Conservation (phyloP, 108 stramenopile species). For the Asterionellopsis glacialis region DNA sequence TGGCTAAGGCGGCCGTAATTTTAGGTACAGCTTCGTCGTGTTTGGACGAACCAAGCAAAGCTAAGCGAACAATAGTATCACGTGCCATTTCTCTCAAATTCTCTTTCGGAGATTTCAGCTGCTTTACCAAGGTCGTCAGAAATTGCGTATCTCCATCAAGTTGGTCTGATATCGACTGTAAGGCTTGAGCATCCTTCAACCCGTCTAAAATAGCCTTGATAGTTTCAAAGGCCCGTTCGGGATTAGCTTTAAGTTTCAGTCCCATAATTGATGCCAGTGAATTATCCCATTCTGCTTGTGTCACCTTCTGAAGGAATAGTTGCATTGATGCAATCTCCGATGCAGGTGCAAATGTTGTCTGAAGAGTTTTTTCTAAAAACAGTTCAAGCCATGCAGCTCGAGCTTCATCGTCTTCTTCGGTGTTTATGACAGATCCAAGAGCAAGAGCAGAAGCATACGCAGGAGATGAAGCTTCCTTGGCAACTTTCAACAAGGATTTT, state of each 20-base stretch:
- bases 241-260: slow-evolving; percentile 42
- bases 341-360: neutral
- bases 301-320: neutral
- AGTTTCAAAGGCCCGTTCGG: slow-evolving; percentile 23
- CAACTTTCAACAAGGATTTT: neutral
- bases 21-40: neutral
- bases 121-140: neutral
- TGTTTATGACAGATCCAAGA: slow-evolving; percentile 17
- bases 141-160: slow-evolving; percentile 9
- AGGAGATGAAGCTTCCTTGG: neutral
- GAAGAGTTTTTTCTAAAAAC: neutral
- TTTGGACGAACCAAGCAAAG: neutral
- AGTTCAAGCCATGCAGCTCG: neutral
- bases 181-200: slow-evolving; percentile 5
- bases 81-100: neutral
- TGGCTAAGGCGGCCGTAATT: neutral
- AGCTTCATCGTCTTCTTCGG: neutral
- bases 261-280: slow-evolving; percentile 22
- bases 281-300: slow-evolving; percentile 15
- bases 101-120: slow-evolving; percentile 9
- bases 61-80: neutral
- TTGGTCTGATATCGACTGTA: neutral
- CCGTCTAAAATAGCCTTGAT: slow-evolving; percentile 23
- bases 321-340: neutral
- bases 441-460: neutral